These are phyloP conservation scores for Massospora cicadina DNA, from an alignment of 371 early-diverging fungal species.

Conservation along the genomic window DNA sequence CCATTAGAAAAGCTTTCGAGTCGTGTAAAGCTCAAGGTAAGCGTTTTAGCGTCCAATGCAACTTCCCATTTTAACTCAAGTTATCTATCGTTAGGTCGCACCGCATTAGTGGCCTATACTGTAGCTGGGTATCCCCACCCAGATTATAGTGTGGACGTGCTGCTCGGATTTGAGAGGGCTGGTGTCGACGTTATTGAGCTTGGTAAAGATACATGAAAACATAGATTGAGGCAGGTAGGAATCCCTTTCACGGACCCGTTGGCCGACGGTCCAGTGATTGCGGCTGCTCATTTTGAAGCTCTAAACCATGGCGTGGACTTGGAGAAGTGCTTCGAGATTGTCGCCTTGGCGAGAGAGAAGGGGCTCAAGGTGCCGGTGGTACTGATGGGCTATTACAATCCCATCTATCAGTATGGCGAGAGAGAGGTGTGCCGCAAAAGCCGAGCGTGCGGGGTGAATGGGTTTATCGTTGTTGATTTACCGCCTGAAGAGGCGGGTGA, in stretches of 20 bases:
- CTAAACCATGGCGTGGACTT: conserved; percentile 62
- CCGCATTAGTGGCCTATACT: conserved; percentile 83
- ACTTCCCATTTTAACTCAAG: neutral
- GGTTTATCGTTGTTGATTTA: conserved; percentile 92
- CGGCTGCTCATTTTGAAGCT: conserved; percentile 69
- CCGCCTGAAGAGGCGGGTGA: conserved; percentile 87
- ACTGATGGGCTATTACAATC: conserved; percentile 97
- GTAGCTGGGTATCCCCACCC: conserved; percentile 83
- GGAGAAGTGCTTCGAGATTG: conserved; percentile 55
- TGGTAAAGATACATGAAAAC: conserved; percentile 27
- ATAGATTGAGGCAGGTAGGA: conserved; percentile 21
- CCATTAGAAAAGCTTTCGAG: conserved; percentile 19
- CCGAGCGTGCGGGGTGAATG: conserved; percentile 67
- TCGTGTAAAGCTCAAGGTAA: conserved; percentile 20
- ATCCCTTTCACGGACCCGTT: conserved; percentile 96
- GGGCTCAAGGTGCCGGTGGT: conserved; percentile 83
- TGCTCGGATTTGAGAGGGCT: conserved; percentile 73
- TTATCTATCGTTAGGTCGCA: conserved; percentile 30
- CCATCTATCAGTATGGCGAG: conserved; percentile 84
- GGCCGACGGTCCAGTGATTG: conserved; percentile 94
- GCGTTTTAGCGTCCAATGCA: no score
- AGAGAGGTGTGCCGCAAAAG: conserved; percentile 61
- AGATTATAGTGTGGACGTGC: conserved; percentile 51
- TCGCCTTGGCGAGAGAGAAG: conserved; percentile 53
- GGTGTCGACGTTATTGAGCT: conserved; percentile 95